Percentiles rank a stretch among this genome's conserved stretches.
phyloP scores from a whole-genome alignment of 306 rosid species.

The Castanea crenata region DNA sequence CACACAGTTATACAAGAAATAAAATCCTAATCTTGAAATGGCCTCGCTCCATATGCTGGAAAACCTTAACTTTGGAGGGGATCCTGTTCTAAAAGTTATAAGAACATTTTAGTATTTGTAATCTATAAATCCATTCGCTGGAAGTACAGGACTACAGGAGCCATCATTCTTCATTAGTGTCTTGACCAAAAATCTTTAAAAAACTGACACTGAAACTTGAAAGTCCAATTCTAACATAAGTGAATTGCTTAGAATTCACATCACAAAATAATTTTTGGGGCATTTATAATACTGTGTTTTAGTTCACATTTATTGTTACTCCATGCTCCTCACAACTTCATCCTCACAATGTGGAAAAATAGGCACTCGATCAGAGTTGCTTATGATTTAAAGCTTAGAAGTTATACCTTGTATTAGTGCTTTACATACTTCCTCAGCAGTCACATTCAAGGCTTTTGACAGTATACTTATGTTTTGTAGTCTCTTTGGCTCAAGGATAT shows the following conservation, averaged over 20 bases:
- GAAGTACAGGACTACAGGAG: too few relatives aligned
- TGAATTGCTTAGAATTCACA: background rate
- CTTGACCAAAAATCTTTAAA: too few relatives aligned
- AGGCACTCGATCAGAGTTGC: background rate
- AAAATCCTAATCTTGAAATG: background rate
- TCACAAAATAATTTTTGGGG: background rate
- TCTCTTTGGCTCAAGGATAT: constrained; percentile 92
- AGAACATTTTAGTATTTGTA: too few relatives aligned
- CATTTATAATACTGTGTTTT: background rate
- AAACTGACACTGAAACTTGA: too few relatives aligned
- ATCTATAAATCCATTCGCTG: too few relatives aligned
- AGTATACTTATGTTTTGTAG: constrained; percentile 92
- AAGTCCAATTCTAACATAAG: background rate
- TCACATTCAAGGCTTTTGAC: constrained; percentile 78
- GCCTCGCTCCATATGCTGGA: background rate
- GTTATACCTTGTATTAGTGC: constrained; percentile 79
- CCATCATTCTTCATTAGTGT: too few relatives aligned
- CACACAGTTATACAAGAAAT: too few relatives aligned
- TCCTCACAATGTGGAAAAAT: background rate
- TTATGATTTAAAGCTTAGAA: background rate
- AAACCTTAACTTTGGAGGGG: background rate
- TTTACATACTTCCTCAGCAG: constrained; percentile 73
- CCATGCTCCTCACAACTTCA: background rate
- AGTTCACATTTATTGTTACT: background rate
- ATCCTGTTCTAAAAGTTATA: too few relatives aligned